These are phyloP conservation scores for Nyctanthes arbortristis DNA, from an alignment of 257 asterid genomes.

Conservation along the genomic window DNA sequence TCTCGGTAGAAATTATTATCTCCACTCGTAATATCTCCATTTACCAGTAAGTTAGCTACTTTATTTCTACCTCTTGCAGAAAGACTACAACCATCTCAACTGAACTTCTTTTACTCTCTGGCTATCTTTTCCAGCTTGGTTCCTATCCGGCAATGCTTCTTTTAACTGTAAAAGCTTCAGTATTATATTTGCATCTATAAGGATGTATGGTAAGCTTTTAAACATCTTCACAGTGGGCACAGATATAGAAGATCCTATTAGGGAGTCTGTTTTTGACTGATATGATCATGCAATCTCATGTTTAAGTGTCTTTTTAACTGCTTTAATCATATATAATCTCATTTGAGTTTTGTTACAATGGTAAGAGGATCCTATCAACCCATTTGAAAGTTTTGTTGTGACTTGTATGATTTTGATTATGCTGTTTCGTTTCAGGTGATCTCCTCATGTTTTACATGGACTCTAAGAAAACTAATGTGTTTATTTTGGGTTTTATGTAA, in stretches of 20 bases:
- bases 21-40: slow-evolving; percentile 87
- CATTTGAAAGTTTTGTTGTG: not conserved
- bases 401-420: not conserved
- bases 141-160: slow-evolving; percentile 79
- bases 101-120: slow-evolving; percentile 12
- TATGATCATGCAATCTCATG: not conserved
- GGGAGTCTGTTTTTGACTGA: not conserved
- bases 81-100: not conserved
- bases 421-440: slow-evolving; percentile 41
- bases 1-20: too few relatives aligned
- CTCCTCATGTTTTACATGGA: slow-evolving; percentile 63
- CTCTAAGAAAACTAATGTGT: too few relatives aligned
- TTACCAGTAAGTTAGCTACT: slow-evolving; percentile 62
- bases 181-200: slow-evolving; percentile 70
- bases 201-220: slow-evolving; percentile 62
- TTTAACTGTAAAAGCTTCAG: slow-evolving; percentile 95
- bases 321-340: not conserved
- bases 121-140: slow-evolving; percentile 65
- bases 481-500: too few relatives aligned
- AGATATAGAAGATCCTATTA: too few relatives aligned
- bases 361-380: too few relatives aligned
- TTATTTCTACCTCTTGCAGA: not conserved
- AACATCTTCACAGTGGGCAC: not conserved
- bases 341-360: not conserved
- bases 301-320: not conserved